Conservation (phyloP, 2,329 filamentous ascomycete species). For the Pezicula rhizophila region DNA sequence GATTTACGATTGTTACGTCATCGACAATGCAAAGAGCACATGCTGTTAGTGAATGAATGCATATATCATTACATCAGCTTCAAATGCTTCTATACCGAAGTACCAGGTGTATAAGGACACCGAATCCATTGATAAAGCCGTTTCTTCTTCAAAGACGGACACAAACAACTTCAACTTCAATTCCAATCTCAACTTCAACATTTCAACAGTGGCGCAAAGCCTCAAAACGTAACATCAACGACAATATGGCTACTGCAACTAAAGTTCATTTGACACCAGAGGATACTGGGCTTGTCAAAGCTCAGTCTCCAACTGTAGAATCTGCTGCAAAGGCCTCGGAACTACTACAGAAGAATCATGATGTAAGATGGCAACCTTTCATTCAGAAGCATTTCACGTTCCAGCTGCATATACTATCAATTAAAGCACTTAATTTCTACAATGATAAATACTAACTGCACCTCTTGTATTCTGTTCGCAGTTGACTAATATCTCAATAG, state of each 20-base stretch:
- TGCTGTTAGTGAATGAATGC: no score
- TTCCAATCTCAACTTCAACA: conserved; percentile 6
- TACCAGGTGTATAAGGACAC: no score
- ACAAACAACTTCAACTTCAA: conserved; percentile 2
- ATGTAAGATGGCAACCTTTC: conserved; percentile 30
- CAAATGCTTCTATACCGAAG: no score
- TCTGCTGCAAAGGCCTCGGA: conserved; percentile 58
- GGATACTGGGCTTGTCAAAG: conserved; percentile 44
- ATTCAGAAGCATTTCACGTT: background rate
- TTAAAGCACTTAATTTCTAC: no score
- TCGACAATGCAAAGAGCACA: no score
- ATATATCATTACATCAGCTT: no score
- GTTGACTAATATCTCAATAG: conserved; percentile 32
- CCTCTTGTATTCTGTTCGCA: background rate
- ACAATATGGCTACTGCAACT: conserved; percentile 25
- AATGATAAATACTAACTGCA: no score
- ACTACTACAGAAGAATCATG: conserved; percentile 71
- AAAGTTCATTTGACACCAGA: conserved; percentile 41
- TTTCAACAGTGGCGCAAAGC: conserved; percentile 11
- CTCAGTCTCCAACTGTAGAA: conserved; percentile 45
- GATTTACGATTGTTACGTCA: no score
- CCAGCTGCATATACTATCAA: no score
- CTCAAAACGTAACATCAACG: conserved; percentile 4
- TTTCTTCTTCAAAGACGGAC: background rate
- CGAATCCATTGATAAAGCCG: no score